phyloP scores from a whole-genome alignment of 768 basidiomycete species.

The Amanita rubescens region DNA sequence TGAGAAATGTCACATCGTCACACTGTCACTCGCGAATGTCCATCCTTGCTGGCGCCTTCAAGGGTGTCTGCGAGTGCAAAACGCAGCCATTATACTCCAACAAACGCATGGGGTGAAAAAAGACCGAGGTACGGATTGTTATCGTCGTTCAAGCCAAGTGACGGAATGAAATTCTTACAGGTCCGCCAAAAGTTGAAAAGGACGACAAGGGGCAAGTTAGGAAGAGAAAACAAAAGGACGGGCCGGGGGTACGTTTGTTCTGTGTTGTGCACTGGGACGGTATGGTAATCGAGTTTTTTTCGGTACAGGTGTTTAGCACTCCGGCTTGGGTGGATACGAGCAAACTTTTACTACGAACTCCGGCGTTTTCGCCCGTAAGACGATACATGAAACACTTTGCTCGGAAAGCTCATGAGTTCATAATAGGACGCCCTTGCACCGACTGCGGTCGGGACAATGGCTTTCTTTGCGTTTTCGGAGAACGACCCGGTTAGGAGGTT shows the following conservation, averaged over 20 bases:
- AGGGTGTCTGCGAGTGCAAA: not conserved
- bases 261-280: too few relatives aligned
- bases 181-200: too few relatives aligned
- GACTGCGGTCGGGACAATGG: conserved; percentile 35
- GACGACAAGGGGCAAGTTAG: conserved; percentile 11
- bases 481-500: conserved; percentile 52
- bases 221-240: conserved; percentile 17
- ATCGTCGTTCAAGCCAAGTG: not conserved
- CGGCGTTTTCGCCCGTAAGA: conserved; percentile 38
- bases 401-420: not conserved
- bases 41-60: not conserved
- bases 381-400: not conserved
- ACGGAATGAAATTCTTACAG: not conserved
- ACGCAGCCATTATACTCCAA: not conserved
- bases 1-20: too few relatives aligned
- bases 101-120: not conserved
- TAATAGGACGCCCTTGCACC: conserved; percentile 19
- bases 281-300: not conserved
- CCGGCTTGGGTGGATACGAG: too few relatives aligned
- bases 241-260: conserved; percentile 22
- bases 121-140: not conserved
- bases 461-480: conserved; percentile 32
- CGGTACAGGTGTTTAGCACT: conserved; percentile 23
- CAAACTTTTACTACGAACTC: conserved; percentile 37
- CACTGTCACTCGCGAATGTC: too few relatives aligned